phyloP scores from a whole-genome alignment of 305 asterid species.

The Euphrasia arctica region DNA sequence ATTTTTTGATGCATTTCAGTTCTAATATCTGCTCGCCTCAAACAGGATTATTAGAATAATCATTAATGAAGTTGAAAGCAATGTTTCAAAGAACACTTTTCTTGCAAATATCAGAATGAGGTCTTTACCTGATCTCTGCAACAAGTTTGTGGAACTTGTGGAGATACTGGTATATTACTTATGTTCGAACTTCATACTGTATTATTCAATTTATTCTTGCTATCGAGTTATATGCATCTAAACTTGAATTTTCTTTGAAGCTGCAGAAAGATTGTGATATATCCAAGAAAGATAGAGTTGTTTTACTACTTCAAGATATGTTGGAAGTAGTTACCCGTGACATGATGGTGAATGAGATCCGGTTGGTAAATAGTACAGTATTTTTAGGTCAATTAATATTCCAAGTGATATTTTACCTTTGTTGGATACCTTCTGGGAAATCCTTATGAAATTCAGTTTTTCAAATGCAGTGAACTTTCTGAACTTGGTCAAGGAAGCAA shows the following conservation, averaged over 20 bases:
- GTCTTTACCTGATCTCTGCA: conserved; percentile 63
- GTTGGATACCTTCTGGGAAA: conserved; percentile 14
- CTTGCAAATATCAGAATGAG: conserved; percentile 72
- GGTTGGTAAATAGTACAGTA: conserved; percentile 50
- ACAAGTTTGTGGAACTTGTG: conserved; percentile 68
- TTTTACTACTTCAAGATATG: conserved; percentile 81
- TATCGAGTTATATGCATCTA: conserved; percentile 20
- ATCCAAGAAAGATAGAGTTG: conserved; percentile 62
- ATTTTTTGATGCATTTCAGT: conserved; percentile 14
- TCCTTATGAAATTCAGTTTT: conserved; percentile 27
- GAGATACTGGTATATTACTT: conserved; percentile 61
- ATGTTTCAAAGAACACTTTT: conserved; percentile 55
- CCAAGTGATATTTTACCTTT: conserved; percentile 5
- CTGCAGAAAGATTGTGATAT: conserved; percentile 71
- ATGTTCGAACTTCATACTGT: conserved; percentile 9
- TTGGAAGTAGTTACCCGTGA: conserved; percentile 76
- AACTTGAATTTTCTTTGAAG: conserved; percentile 22
- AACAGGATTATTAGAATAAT: conserved; percentile 62
- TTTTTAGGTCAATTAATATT: conserved; percentile 14
- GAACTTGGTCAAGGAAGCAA: conserved; percentile 73
- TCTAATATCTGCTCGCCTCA: conserved; percentile 31
- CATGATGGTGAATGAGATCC: conserved; percentile 78
- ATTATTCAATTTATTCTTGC: conserved; percentile 6
- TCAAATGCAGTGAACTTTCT: conserved; percentile 55
- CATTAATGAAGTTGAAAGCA: conserved; percentile 70